A percentile compares a stretch with the other conserved stretches of the same genome.
Conservation (phyloP, 345 rosid genomes). For the Aquilaria malaccensis region DNA sequence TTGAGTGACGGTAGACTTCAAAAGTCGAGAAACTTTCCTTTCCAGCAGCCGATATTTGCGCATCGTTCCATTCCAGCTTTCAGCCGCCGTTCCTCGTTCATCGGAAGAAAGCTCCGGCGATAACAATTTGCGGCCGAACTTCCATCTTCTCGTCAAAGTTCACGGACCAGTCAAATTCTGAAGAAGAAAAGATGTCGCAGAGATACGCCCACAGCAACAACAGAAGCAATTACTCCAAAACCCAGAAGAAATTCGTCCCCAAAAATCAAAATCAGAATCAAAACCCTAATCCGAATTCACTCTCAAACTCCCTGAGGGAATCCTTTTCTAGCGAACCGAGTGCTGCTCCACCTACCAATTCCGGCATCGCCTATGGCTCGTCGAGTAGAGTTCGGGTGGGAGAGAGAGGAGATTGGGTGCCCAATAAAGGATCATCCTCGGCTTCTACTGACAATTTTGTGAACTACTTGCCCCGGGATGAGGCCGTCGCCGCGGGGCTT, state of each 20-base stretch:
- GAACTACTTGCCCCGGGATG: slow-evolving; percentile 89
- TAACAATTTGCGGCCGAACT: no score
- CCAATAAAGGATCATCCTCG: slow-evolving; percentile 17
- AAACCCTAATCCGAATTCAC: slow-evolving; percentile 32
- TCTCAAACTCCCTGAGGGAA: slow-evolving; percentile 58
- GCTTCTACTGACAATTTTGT: slow-evolving; percentile 54
- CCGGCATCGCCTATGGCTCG: slow-evolving; percentile 17
- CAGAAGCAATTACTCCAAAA: slow-evolving; percentile 27
- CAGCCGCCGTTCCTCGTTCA: no score
- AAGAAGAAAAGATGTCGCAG: slow-evolving; percentile 40
- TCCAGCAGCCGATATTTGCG: background rate
- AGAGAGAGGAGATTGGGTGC: slow-evolving; percentile 36
- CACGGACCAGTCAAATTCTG: no score
- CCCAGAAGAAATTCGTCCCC: slow-evolving; percentile 44
- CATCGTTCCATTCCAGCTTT: background rate
- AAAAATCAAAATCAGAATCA: slow-evolving; percentile 22
- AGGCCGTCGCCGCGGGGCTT: slow-evolving; percentile 82
- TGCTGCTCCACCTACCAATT: slow-evolving; percentile 15
- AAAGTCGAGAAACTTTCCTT: background rate
- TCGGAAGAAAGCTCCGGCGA: no score
- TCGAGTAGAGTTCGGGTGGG: slow-evolving; percentile 32
- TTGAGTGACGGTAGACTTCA: background rate
- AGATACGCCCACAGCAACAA: slow-evolving; percentile 25
- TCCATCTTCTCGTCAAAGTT: background rate
- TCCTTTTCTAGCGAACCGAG: slow-evolving; percentile 24